Conservation (phyloP, 352 stramenopile genomes). For the Blastocystis sp. region DNA sequence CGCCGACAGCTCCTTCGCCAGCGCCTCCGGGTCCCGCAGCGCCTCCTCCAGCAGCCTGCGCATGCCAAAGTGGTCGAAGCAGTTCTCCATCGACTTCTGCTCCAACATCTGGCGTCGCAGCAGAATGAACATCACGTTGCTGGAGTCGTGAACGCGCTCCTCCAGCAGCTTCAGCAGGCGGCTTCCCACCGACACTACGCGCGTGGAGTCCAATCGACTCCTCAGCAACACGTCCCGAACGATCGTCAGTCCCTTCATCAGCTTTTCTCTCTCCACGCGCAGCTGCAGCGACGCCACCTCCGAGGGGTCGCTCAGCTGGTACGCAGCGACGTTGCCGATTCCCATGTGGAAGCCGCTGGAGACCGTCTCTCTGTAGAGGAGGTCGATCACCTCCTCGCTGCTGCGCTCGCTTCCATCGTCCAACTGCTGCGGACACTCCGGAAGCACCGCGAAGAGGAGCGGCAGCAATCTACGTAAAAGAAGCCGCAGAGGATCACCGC, state of each 20-base stretch:
- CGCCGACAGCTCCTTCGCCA: not conserved
- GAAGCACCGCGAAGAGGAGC: not conserved
- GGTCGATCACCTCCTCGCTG: constrained; percentile 15
- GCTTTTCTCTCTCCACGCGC: not conserved
- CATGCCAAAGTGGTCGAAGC: constrained; percentile 5
- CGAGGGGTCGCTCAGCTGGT: not conserved
- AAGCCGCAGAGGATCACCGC: not conserved
- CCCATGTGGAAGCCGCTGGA: not conserved
- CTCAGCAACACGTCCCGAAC: not conserved
- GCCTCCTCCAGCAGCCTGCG: not conserved
- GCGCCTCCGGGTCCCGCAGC: not conserved
- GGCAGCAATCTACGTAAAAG: not conserved
- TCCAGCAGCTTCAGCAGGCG: not conserved
- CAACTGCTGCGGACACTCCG: not conserved
- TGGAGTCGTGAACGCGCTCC: not conserved
- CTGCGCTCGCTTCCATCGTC: not conserved
- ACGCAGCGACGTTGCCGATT: not conserved
- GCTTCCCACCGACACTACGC: not conserved
- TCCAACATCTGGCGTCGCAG: not conserved
- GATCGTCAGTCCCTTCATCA: not conserved
- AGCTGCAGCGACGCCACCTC: not conserved
- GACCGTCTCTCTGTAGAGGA: not conserved
- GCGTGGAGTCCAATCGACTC: not conserved
- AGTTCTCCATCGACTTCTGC: not conserved
- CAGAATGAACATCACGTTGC: not conserved